Conservation (phyloP, 2,329 filamentous ascomycete species). For the Rugonectria rugulosa region DNA sequence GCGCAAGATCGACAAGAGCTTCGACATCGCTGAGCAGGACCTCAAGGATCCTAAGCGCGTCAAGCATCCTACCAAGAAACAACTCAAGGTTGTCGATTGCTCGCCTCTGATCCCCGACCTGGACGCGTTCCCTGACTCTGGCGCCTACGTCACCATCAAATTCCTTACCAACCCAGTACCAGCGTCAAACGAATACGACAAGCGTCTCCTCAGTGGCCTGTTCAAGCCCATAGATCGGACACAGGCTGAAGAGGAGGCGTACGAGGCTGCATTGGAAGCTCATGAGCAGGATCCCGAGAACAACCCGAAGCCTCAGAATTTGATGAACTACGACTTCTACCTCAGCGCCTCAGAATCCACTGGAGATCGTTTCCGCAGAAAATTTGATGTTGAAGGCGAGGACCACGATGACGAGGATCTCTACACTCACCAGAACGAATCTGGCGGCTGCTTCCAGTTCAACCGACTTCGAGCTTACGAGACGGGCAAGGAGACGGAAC, state of each 20-base stretch:
- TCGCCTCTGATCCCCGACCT: constrained; percentile 71
- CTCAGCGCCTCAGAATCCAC: constrained; percentile 58
- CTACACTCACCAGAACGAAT: constrained; percentile 60
- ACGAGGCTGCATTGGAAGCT: constrained; percentile 58
- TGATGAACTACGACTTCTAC: constrained; percentile 73
- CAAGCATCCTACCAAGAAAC: constrained; percentile 65
- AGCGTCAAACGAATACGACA: constrained; percentile 60
- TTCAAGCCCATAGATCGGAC: constrained; percentile 67
- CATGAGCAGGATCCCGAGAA: constrained; percentile 64
- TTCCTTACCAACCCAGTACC: constrained; percentile 71
- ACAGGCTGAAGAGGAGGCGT: constrained; percentile 61
- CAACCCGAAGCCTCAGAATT: constrained; percentile 63
- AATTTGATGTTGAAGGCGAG: constrained; percentile 65
- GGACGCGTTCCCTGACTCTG: constrained; percentile 73
- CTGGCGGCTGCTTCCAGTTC: constrained; percentile 65
- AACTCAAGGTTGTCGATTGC: constrained; percentile 65
- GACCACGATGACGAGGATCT: constrained; percentile 61
- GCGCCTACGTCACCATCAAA: constrained; percentile 74
- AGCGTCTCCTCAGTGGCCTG: constrained; percentile 66
- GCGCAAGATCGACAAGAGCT: constrained; percentile 71
- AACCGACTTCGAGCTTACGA: constrained; percentile 70
- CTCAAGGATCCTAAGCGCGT: constrained; percentile 62
- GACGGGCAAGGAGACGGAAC: constrained; percentile 64
- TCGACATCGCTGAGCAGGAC: constrained; percentile 61
- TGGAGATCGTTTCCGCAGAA: constrained; percentile 64